phyloP scores from a whole-genome alignment of 192 early-diverging fungal genomes.

The Linnemannia elongata region DNA sequence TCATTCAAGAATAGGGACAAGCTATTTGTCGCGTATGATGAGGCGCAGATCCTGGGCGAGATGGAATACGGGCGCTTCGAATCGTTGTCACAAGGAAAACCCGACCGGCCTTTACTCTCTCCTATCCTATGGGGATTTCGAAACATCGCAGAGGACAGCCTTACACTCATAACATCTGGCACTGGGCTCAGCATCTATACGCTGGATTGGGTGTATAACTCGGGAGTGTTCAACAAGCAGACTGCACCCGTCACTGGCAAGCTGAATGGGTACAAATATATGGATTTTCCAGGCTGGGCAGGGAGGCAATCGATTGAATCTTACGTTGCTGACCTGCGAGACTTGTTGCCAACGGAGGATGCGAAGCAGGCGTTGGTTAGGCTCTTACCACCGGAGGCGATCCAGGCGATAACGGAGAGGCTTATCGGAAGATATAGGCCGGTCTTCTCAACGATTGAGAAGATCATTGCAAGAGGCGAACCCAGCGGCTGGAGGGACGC shows the following conservation, averaged over 20 bases:
- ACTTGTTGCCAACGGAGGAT: neutral
- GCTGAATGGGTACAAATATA: neutral
- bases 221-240: neutral
- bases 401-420: conserved; percentile 7
- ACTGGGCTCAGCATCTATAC: conserved; percentile 20
- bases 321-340: neutral
- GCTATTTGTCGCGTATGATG: conserved; percentile 23
- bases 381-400: conserved; percentile 15
- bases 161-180: conserved; percentile 4
- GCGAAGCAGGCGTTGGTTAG: neutral
- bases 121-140: conserved; percentile 22
- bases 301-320: neutral
- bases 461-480: neutral
- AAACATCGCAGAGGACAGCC: neutral
- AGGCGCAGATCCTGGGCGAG: conserved; percentile 39
- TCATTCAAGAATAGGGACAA: neutral
- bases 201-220: neutral
- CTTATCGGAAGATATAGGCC: conserved; percentile 14
- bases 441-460: neutral
- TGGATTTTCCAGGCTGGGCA: conserved; percentile 18
- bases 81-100: neutral
- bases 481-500: neutral
- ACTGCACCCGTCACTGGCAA: neutral
- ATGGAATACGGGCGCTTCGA: neutral
- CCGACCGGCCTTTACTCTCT: conserved; percentile 16